phyloP scores from a whole-genome alignment of 2,329 filamentous ascomycete genomes.

The Cordyceps cateniannulata region DNA sequence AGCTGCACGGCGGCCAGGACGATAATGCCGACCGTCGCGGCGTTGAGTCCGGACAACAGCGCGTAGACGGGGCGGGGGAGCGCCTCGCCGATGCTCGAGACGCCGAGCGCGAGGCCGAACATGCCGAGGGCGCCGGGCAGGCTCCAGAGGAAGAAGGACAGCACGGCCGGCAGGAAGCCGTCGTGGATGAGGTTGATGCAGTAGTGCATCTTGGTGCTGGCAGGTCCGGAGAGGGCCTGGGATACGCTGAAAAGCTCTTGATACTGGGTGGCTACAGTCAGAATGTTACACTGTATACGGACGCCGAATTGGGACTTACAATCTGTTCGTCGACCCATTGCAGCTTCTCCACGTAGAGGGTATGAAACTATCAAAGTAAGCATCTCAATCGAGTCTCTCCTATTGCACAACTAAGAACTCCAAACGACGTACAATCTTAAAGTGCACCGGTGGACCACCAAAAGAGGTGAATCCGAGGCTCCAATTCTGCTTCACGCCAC shows the following conservation, averaged over 20 bases:
- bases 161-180: constrained; percentile 49
- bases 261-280: constrained; percentile 39
- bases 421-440: constrained; percentile 46
- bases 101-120: constrained; percentile 59
- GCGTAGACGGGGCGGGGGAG: constrained; percentile 61
- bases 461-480: constrained; percentile 60
- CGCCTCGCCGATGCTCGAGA: constrained; percentile 50
- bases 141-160: constrained; percentile 59
- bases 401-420: not conserved
- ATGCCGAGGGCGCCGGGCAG: constrained; percentile 65
- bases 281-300: too few relatives aligned
- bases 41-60: constrained; percentile 64
- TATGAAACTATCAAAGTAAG: constrained; percentile 38
- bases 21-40: constrained; percentile 65
- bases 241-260: constrained; percentile 66
- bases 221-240: constrained; percentile 62
- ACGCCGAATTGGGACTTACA: constrained; percentile 36
- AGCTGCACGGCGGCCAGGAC: constrained; percentile 63
- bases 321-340: constrained; percentile 65
- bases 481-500: constrained; percentile 35
- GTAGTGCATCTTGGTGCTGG: constrained; percentile 65
- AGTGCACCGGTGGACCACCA: constrained; percentile 64
- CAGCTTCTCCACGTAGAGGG: constrained; percentile 52
- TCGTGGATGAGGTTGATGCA: constrained; percentile 59
- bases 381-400: not conserved